A percentile compares a stretch with the other conserved stretches of the same genome.
Evolutionary conservation across 2,329 filamentous ascomycete genomes (phyloP).

Genomic region (Neospermospora avenae): DNA sequence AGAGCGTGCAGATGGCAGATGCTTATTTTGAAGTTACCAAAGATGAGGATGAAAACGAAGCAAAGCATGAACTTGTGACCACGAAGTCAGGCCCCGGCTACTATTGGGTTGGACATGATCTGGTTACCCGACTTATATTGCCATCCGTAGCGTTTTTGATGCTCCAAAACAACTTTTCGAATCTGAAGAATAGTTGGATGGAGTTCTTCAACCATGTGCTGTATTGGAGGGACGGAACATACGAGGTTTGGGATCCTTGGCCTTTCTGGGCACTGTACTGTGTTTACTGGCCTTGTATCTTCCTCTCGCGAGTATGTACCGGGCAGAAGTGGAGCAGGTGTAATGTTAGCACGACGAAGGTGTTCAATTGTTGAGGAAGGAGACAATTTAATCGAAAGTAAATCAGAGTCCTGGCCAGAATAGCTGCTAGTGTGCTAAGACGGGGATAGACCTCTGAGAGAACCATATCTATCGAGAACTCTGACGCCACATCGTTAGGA

Average conservation of each 20-base stretch:
- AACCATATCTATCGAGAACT: too few species aligned
- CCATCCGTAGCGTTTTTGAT: conserved; percentile 39
- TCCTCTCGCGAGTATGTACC: conserved; percentile 43
- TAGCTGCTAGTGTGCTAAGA: too few species aligned
- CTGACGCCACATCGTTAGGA: too few species aligned
- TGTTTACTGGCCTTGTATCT: conserved; percentile 52
- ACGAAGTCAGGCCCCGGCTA: conserved; percentile 36
- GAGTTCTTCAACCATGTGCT: conserved; percentile 40
- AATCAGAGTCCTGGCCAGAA: too few species aligned
- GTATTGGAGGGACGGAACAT: conserved; percentile 53
- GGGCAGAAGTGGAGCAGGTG: conserved; percentile 58
- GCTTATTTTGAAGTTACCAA: conserved; percentile 50
- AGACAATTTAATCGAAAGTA: too few species aligned
- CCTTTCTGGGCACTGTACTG: conserved; percentile 56
- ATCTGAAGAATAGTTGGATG: conserved; percentile 25
- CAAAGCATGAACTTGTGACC: conserved; percentile 20
- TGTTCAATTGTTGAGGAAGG: conserved; percentile 40
- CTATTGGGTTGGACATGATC: conserved; percentile 66
- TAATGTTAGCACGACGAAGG: conserved; percentile 65
- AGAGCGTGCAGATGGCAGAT: conserved; percentile 41
- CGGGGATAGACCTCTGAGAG: too few species aligned
- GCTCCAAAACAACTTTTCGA: conserved; percentile 20
- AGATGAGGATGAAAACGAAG: conserved; percentile 4
- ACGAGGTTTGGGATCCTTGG: conserved; percentile 51
- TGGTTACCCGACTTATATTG: conserved; percentile 49